Evolutionary conservation across 106 monocot genomes (phyloP), one percentile per base, ranked within the genome.

Genomic region (Dendrobium huoshanense): DNA sequence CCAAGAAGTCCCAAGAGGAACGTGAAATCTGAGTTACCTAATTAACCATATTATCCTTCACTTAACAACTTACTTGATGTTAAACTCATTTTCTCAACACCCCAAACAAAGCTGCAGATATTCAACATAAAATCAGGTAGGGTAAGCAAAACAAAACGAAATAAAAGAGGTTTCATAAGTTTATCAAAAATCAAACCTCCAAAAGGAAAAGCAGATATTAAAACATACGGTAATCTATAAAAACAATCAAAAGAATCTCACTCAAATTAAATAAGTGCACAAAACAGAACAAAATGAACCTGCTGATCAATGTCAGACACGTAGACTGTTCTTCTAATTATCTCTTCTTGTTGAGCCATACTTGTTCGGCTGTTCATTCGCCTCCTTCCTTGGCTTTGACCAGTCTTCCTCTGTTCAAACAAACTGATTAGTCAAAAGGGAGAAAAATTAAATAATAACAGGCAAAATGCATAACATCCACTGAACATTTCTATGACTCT

Each of bases 281-380:
- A 65, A 65, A 65, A 25, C 51, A 51, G 25, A 65, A 65, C 64
- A 25, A 65, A 65, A 65, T 25, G n/a, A 54, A 92, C 96, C 94
- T 97, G 94, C 29, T 91, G 87, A 86, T 97, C 94, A 78, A 97
- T 97, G 75, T 97, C 94, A 29, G 97, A 94, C n/a, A 97, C 97
- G 67, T 94, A 97, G 33, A 97, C 94, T 64, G 97, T 97, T 72
- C 89, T 89, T 77, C 92, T 84, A 43, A 97, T 97, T 49, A 83
- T 85, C 64, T 94, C 94, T 11, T 97, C 97, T 68, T 89, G 73
- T 77, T 97, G 97, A 5, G 97, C 97, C 88, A 87, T 73, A 44
- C 80, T 92, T 13, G 97, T 97, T 77, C 97, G 83, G 79, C 81
- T 87, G 76, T 94, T 94, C 72, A 84, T 88, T 70, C 92, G 58